Conservation (phyloP, 2,329 filamentous ascomycete genomes). For the Fusarium denticulatum region DNA sequence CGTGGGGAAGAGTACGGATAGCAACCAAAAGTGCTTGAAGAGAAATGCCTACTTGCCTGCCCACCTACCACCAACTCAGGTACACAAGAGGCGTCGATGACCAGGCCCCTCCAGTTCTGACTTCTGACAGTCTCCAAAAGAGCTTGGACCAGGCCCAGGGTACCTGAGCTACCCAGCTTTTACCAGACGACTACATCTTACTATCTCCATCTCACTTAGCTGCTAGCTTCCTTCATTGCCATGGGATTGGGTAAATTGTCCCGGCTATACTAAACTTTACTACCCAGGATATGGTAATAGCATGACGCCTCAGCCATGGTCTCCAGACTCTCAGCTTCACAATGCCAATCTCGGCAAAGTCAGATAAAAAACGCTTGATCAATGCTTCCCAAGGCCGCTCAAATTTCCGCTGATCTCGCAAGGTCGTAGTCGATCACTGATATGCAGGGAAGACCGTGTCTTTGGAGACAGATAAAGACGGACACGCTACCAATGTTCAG, state of each 20-base stretch:
- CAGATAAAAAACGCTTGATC: conserved; percentile 2
- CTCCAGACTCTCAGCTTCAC: conserved; percentile 31
- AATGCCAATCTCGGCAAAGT: conserved; percentile 32
- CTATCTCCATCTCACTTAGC: conserved; percentile 13
- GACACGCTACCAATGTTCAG: conserved; percentile 14
- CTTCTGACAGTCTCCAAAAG: conserved; percentile 35
- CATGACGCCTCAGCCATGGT: conserved; percentile 6
- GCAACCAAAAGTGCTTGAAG: neutral
- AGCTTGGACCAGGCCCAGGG: conserved; percentile 30
- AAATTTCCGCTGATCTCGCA: conserved; percentile 38
- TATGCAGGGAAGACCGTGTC: conserved; percentile 26
- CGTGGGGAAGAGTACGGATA: neutral
- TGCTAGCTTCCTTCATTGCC: conserved; percentile 15
- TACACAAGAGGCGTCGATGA: neutral
- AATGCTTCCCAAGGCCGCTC: conserved; percentile 8
- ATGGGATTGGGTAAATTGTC: conserved; percentile 32
- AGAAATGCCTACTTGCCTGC: neutral
- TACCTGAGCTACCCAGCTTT: conserved; percentile 19
- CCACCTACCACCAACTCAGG: neutral
- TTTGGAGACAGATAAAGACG: conserved; percentile 19
- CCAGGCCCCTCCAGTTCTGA: conserved; percentile 32
- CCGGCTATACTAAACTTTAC: conserved; percentile 20
- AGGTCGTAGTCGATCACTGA: conserved; percentile 34
- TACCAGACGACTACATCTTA: conserved; percentile 4
- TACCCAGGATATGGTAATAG: conserved; percentile 9